A percentile compares a stretch with the other conserved stretches of the same genome.
Evolutionary conservation across 2,329 filamentous ascomycete species (phyloP).

Genomic region (Apiospora hydei): DNA sequence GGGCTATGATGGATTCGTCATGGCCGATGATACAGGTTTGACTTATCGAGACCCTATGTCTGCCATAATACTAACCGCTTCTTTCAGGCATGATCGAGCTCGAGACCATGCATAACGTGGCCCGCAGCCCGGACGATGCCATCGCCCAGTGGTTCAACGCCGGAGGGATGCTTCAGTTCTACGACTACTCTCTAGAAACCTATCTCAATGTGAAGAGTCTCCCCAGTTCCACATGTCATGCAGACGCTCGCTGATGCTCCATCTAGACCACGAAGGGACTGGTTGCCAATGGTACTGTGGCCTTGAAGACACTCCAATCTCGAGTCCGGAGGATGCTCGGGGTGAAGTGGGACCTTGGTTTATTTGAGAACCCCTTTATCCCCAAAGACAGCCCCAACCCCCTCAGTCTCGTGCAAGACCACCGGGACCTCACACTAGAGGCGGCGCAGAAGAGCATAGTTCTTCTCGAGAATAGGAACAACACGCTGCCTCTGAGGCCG

Average conservation of each 20-base stretch:
- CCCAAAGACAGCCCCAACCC: constrained; percentile 42
- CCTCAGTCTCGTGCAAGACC: constrained; percentile 42
- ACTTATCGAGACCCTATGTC: not conserved
- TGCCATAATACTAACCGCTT: no score
- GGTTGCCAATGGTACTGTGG: constrained; percentile 36
- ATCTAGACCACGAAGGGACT: constrained; percentile 24
- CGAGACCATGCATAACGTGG: constrained; percentile 45
- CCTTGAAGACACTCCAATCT: constrained; percentile 43
- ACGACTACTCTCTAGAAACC: constrained; percentile 50
- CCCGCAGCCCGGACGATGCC: constrained; percentile 46
- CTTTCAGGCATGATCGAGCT: constrained; percentile 42
- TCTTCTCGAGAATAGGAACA: constrained; percentile 50
- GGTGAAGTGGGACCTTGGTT: constrained; percentile 52
- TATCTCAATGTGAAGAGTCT: constrained; percentile 42
- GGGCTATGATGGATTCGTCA: constrained; percentile 50
- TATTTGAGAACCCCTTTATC: constrained; percentile 49
- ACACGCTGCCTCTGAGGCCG: constrained; percentile 46
- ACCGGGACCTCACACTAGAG: constrained; percentile 48
- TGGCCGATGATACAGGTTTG: constrained; percentile 50
- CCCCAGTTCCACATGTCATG: not conserved
- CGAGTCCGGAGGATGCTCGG: constrained; percentile 47
- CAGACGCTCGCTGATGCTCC: not conserved
- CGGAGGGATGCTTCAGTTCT: constrained; percentile 54
- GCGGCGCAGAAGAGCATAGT: constrained; percentile 52
- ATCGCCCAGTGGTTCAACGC: constrained; percentile 53